These are phyloP conservation scores for Iris macrosiphon DNA, from an alignment of 106 monocot species.

Conservation along the genomic window DNA sequence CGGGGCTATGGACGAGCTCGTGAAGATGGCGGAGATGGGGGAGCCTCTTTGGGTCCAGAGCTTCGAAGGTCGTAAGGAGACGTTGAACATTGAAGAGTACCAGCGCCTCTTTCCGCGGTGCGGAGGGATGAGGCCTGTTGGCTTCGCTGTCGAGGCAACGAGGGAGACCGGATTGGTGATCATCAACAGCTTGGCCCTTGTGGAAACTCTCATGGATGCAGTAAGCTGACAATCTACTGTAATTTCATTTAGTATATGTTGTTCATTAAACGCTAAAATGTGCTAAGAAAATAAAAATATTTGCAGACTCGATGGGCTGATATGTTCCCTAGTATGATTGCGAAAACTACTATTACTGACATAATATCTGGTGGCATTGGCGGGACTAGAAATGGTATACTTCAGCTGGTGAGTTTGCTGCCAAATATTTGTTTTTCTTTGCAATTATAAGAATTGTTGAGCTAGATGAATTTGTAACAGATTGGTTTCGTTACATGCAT, in stretches of 20 bases:
- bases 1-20: conserved; percentile 73
- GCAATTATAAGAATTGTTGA: too few species aligned
- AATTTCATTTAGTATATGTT: too few species aligned
- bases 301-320: conserved; percentile 52
- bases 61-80: conserved; percentile 26
- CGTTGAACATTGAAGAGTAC: conserved; percentile 61
- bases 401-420: conserved; percentile 47
- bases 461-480: too few species aligned
- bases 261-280: too few species aligned
- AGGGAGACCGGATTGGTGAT: conserved; percentile 66
- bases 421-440: too few species aligned
- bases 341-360: conserved; percentile 38
- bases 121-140: conserved; percentile 38
- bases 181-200: conserved; percentile 65
- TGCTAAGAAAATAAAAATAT: too few species aligned
- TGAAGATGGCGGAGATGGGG: conserved; percentile 68
- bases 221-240: conserved; percentile 27
- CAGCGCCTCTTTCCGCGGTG: conserved; percentile 29
- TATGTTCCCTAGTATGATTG: conserved; percentile 57
- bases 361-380: conserved; percentile 51
- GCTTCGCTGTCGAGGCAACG: conserved; percentile 67
- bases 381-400: conserved; percentile 54
- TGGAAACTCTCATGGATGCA: conserved; percentile 84
- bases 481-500: neutral
- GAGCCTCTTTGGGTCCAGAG: conserved; percentile 68